Base-by-base conservation (phyloP, 148 eudicot species). In the Nyssa sinensis region DNA sequence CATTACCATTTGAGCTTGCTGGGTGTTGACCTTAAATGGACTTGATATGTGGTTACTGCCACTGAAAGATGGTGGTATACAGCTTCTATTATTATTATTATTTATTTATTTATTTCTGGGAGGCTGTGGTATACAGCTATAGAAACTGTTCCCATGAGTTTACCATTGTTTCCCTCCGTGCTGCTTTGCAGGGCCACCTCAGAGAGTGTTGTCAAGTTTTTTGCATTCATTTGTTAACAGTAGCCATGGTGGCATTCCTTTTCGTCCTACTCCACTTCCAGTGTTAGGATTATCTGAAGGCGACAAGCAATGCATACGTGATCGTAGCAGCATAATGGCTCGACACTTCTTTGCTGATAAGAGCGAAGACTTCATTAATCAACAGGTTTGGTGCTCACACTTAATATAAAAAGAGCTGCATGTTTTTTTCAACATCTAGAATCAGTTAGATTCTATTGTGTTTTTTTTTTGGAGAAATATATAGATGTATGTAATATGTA, bases 251-350 rank as follows among this genome's bases (percentile, higher is more conserved):
- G 92, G 90, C 34, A 65, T 86, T 78, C 93, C 96, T 73, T 84
- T 95, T 70, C 93, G 70, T 65, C 96, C 98, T 55, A 73, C 94
- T 39, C 74, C 91, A 37, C 93, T 95, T 76, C 98, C 98, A 39
- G 78, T 82, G 31, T 84, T 95, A 79, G 98, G 98, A 62, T 84
- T 95, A 86, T 90, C 97, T 64, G 83, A 86, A 71, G 96, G 94
- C 47, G 98, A 95, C 75, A 95, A 95, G 80, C 91, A 88, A 77
- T 92, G 98, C 81, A 92, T 95, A 72, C 92, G 94, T 64, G 91
- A 95, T 60, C 97, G 97, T 13, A 92, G 93, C 82, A 90, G 94
- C 82, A 92, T 95, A 44, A 95, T 95, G 98, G 97, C 97, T 76
- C 90, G 97, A 2, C 98, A 92, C 77, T 68, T 95, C 72, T 92